A percentile compares a stretch with the other conserved stretches of the same genome.
phyloP scores from a whole-genome alignment of 2,329 filamentous ascomycete species.

The Fusarium oligoseptatum region DNA sequence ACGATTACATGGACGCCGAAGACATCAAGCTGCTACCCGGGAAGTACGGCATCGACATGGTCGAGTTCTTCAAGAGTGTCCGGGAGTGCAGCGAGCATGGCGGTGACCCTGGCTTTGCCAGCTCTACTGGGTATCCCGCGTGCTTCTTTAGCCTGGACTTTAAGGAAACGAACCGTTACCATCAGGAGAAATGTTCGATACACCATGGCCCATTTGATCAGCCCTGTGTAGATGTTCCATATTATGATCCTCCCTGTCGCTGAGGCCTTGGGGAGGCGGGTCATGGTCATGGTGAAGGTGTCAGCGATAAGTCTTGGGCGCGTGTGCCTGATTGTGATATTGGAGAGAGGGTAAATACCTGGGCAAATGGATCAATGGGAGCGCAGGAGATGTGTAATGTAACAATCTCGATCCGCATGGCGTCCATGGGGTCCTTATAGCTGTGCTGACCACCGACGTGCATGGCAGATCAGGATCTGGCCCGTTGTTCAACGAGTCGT shows the following conservation, averaged over 20 bases:
- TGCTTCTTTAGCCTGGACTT: neutral
- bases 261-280: too few relatives aligned
- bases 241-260: too few relatives aligned
- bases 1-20: neutral
- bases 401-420: neutral
- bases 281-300: too few relatives aligned
- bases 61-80: neutral
- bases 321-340: neutral
- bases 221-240: too few relatives aligned
- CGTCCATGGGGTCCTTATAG: neutral
- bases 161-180: too few relatives aligned
- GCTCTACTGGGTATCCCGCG: neutral
- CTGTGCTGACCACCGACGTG: neutral
- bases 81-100: neutral
- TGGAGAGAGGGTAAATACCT: neutral
- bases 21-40: neutral
- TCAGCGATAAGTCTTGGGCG: too few relatives aligned
- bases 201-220: too few relatives aligned
- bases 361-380: neutral
- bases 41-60: neutral
- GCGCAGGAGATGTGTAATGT: neutral
- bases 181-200: too few relatives aligned
- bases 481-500: neutral
- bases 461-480: neutral
- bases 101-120: neutral